Percentiles rank a stretch among this genome's conserved stretches.
Conservation (phyloP, 2,329 filamentous ascomycete species). For the Ophiostoma populinum region DNA sequence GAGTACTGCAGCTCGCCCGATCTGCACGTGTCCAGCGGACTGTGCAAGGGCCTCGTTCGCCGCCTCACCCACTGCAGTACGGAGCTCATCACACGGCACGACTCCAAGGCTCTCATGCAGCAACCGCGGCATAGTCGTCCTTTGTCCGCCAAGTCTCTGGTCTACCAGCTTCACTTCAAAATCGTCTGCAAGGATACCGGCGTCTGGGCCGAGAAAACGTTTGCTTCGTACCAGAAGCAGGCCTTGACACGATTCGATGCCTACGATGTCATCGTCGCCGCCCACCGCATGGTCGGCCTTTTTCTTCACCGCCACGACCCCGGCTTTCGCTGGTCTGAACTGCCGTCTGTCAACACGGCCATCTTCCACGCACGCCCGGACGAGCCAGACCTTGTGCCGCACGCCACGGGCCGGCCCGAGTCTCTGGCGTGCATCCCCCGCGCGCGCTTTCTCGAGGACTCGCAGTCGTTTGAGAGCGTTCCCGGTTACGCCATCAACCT, state of each 20-base stretch:
- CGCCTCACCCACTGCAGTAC: constrained; percentile 33
- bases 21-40: constrained; percentile 26
- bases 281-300: constrained; percentile 31
- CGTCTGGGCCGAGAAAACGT: constrained; percentile 26
- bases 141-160: constrained; percentile 23
- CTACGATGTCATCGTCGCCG: constrained; percentile 29
- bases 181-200: constrained; percentile 24
- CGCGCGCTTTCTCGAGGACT: constrained; percentile 25
- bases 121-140: constrained; percentile 11
- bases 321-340: constrained; percentile 29
- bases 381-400: constrained; percentile 21
- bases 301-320: constrained; percentile 33
- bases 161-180: constrained; percentile 31
- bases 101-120: constrained; percentile 27
- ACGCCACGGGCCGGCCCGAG: constrained; percentile 24
- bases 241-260: constrained; percentile 25
- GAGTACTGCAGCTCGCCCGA: constrained; percentile 28
- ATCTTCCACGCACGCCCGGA: constrained; percentile 5
- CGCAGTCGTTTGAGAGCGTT: constrained; percentile 26
- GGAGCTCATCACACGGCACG: constrained; percentile 35
- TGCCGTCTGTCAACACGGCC: constrained; percentile 18
- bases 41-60: constrained; percentile 30
- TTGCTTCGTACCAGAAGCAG: constrained; percentile 32
- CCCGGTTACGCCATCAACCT: constrained; percentile 34
- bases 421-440: constrained; percentile 29